Percentiles rank a stretch among this genome's conserved stretches.
Conservation (phyloP, 352 stramenopile species). For the Globisporangium alternatum region DNA sequence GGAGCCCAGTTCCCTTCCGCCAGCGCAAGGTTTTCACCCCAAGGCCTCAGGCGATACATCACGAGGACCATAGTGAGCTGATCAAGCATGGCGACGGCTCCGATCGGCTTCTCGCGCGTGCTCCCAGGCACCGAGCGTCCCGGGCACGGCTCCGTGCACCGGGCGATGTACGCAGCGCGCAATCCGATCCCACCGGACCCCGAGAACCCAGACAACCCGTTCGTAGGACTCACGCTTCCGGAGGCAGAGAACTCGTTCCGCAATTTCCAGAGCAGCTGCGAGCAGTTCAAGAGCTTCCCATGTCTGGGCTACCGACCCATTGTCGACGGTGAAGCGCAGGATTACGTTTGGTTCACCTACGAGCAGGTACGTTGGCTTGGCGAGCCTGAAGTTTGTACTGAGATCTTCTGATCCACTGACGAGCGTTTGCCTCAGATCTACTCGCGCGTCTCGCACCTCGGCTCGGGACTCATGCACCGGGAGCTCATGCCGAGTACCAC, state of each 20-base stretch:
- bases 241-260: constrained; percentile 46
- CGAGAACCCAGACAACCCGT: constrained; percentile 29
- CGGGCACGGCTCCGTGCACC: constrained; percentile 44
- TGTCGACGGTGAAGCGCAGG: constrained; percentile 24
- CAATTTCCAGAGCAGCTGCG: constrained; percentile 34
- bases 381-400: not conserved
- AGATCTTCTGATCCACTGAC: not conserved
- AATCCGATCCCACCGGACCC: constrained; percentile 32
- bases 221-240: constrained; percentile 38
- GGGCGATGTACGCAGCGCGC: constrained; percentile 24
- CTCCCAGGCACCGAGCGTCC: constrained; percentile 40
- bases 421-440: constrained; percentile 16
- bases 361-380: constrained; percentile 19
- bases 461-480: constrained; percentile 43
- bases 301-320: constrained; percentile 46
- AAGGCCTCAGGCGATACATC: not conserved
- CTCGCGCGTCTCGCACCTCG: constrained; percentile 31
- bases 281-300: constrained; percentile 24
- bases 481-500: constrained; percentile 32
- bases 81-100: constrained; percentile 27
- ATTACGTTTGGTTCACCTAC: constrained; percentile 65
- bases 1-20: not conserved
- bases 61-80: not conserved
- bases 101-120: constrained; percentile 43
- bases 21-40: not conserved